These are phyloP conservation scores for Neodidymelliopsis sp. DNA, from an alignment of 2,329 filamentous ascomycete genomes.

Conservation along the genomic window DNA sequence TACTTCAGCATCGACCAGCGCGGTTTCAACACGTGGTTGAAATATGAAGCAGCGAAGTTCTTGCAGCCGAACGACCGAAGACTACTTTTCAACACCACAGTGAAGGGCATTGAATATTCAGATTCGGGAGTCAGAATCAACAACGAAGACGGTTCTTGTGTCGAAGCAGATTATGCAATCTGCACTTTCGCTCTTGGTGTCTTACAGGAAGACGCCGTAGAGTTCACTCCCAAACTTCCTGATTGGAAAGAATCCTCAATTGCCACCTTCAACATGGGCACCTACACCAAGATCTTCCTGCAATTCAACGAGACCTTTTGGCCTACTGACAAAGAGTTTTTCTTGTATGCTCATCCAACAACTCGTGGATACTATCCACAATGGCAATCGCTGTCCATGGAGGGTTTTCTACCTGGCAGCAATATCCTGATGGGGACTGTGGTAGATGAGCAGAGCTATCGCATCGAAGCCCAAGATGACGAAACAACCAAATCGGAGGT, in stretches of 20 bases:
- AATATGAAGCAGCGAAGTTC: constrained; percentile 65
- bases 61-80: constrained; percentile 63
- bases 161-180: constrained; percentile 68
- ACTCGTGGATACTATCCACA: constrained; percentile 64
- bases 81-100: constrained; percentile 64
- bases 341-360: constrained; percentile 60
- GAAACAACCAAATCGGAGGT: constrained; percentile 64
- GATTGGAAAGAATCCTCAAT: constrained; percentile 71
- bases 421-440: constrained; percentile 73
- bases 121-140: constrained; percentile 61
- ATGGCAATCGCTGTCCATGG: constrained; percentile 68
- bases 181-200: constrained; percentile 74
- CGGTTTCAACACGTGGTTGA: constrained; percentile 67
- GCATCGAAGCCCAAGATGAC: constrained; percentile 66
- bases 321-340: constrained; percentile 62
- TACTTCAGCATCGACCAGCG: constrained; percentile 68
- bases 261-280: constrained; percentile 71
- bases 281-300: constrained; percentile 76
- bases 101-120: constrained; percentile 64
- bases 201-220: constrained; percentile 66
- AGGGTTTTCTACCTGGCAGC: constrained; percentile 66
- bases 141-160: constrained; percentile 62
- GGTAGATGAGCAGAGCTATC: constrained; percentile 63
- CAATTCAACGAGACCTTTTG: constrained; percentile 74
- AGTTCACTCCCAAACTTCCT: constrained; percentile 66